phyloP scores from a whole-genome alignment of 2,329 filamentous ascomycete genomes.

The Colletotrichum godetiae region DNA sequence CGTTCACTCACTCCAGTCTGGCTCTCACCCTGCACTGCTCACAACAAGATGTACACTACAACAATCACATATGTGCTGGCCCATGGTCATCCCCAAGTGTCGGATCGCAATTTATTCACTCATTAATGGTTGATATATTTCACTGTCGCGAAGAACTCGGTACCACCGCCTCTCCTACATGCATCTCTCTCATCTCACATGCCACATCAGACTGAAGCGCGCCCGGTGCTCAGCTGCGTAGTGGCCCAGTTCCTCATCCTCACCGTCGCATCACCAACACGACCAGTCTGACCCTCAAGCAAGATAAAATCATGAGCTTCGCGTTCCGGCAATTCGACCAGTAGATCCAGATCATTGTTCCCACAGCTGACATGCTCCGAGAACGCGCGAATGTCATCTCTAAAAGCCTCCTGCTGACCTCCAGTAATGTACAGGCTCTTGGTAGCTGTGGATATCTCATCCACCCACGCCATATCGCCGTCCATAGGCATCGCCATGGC shows the following conservation, averaged over 20 bases:
- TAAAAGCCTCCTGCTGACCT: conserved; percentile 46
- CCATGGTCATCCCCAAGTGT: not conserved
- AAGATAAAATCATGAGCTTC: conserved; percentile 49
- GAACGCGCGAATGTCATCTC: conserved; percentile 43
- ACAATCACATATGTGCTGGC: too few species aligned
- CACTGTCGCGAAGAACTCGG: not conserved
- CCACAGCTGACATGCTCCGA: conserved; percentile 39
- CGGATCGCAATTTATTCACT: not conserved
- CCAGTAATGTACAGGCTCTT: conserved; percentile 46
- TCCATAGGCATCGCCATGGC: conserved; percentile 45
- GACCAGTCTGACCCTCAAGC: conserved; percentile 40
- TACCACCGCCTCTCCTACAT: not conserved
- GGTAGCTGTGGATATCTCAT: conserved; percentile 38
- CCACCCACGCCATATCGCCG: conserved; percentile 42
- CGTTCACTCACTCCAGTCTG: not conserved
- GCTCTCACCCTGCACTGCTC: not conserved
- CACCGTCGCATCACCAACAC: conserved; percentile 42
- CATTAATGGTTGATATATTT: not conserved
- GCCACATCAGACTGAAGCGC: not conserved
- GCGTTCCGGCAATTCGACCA: conserved; percentile 41
- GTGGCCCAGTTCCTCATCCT: conserved; percentile 46
- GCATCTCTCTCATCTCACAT: not conserved
- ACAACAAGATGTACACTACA: not conserved
- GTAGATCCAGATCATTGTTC: conserved; percentile 40
- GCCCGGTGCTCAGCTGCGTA: conserved; percentile 2